Evolutionary conservation across 2,329 filamentous ascomycete species (phyloP), one percentile per base, ranked within the genome.

Genomic region (Teratosphaeria destructans): DNA sequence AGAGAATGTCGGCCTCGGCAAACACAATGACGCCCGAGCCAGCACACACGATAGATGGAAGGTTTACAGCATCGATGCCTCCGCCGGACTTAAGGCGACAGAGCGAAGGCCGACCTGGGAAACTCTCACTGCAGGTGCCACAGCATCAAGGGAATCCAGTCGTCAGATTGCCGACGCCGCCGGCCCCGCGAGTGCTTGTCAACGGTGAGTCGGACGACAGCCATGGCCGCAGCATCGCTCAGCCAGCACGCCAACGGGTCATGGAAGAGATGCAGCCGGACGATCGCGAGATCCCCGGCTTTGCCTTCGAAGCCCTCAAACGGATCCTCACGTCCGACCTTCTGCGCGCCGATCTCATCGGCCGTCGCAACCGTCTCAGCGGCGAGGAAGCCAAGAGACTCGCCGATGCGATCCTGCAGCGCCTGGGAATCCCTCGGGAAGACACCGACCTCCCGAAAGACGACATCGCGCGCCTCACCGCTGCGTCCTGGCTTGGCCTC

Each of bases 41-140:
- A 54, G 56, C 68, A 55, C 63, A 67, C 52, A 16, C 19, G 52
- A 52, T 55, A 10, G 54, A 16, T 27, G 6, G n/a, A 16, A 65
- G 67, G 61, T 63, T 67, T 86, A 87, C 65, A 83, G 85, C 12
- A 81, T 82, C 27, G 82, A 82, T 64, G 79, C 81, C 54, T 72
- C 66, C 65, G 54, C 66, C 64, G 27, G 49, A 56, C n/a, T 60
- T 59, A 8, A 58, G 57, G 16, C 55, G 60, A 4, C 65, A 63
- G 54, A 64, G 64, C 64, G 63, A 68, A 65, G 63, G 60, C 37
- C 74, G 79, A 56, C 79, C 52, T 32, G 78, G 78, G 57, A 74
- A 82, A 23, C 73, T 86, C 6, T 83, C 82, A 23, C 74, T 87
- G 0, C 84, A 87, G 65, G 85, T 87, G 0, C 85, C 85, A 7